These are phyloP conservation scores for Peziza echinospora DNA, from an alignment of 495 filamentous ascomycete species.

Conservation along the genomic window DNA sequence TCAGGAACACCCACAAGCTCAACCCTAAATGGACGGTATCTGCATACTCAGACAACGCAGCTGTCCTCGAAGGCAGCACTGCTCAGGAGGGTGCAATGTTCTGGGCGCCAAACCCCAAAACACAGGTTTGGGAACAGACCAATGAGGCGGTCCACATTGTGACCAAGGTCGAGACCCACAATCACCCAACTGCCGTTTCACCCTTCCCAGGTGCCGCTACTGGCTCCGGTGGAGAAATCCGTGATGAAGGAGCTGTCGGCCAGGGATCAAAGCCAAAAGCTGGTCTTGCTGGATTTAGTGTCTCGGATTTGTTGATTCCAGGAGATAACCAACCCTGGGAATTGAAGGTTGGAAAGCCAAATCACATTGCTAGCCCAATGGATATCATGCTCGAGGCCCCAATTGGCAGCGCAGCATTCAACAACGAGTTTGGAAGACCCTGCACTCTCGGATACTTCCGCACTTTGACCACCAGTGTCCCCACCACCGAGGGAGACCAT, in stretches of 20 bases:
- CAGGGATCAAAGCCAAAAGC: conserved; percentile 84
- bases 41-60: conserved; percentile 93
- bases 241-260: conserved; percentile 86
- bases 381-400: conserved; percentile 97
- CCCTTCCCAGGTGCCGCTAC: conserved; percentile 76
- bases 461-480: conserved; percentile 50
- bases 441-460: conserved; percentile 76
- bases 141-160: conserved; percentile 74
- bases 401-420: conserved; percentile 81
- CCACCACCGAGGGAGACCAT: conserved; percentile 34
- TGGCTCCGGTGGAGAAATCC: conserved; percentile 82
- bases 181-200: conserved; percentile 90
- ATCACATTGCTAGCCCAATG: conserved; percentile 74
- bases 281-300: conserved; percentile 77
- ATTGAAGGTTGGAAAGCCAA: conserved; percentile 66
- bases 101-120: conserved; percentile 70
- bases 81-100: conserved; percentile 32
- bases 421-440: conserved; percentile 96
- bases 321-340: conserved; percentile 71
- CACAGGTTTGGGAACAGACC: conserved; percentile 67
- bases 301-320: conserved; percentile 80
- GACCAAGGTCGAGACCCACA: conserved; percentile 94
- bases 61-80: conserved; percentile 54
- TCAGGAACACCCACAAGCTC: conserved; percentile 69
- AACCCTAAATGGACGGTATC: conserved; percentile 65